Evolutionary conservation across 345 rosid genomes (phyloP).

Genomic region (Bruguiera parviflora): DNA sequence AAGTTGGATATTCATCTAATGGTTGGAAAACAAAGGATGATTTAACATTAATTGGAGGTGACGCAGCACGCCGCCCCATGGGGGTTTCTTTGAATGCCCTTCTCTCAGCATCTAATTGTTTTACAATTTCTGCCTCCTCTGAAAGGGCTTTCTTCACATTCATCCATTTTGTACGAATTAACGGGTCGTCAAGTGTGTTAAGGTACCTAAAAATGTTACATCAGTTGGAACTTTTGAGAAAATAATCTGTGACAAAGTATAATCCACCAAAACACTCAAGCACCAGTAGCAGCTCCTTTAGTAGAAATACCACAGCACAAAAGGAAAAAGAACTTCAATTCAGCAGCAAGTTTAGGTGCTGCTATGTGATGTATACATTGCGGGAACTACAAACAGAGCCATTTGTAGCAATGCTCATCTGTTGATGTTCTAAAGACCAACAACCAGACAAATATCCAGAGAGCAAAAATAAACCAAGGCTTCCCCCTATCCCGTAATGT

Average conservation of each 20-base stretch:
- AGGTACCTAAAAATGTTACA: slow-evolving; percentile 53
- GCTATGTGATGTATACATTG: background rate
- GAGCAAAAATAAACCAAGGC: too few species aligned
- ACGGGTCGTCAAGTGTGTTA: slow-evolving; percentile 72
- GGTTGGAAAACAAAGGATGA: slow-evolving; percentile 95
- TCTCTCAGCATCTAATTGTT: slow-evolving; percentile 90
- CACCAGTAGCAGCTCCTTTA: background rate
- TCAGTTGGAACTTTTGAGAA: background rate
- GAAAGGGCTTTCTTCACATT: slow-evolving; percentile 78
- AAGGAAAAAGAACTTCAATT: background rate
- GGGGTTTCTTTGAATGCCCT: slow-evolving; percentile 87
- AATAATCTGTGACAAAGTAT: background rate
- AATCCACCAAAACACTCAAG: background rate
- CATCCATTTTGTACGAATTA: slow-evolving; percentile 90
- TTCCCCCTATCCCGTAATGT: too few species aligned
- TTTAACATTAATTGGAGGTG: slow-evolving; percentile 81
- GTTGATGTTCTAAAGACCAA: too few species aligned
- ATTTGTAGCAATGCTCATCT: background rate
- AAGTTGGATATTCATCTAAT: slow-evolving; percentile 89
- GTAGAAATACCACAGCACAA: too few species aligned
- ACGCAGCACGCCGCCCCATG: slow-evolving; percentile 65
- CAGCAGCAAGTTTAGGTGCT: background rate
- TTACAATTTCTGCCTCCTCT: slow-evolving; percentile 91
- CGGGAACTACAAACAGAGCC: background rate
- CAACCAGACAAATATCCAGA: too few species aligned